Percentiles rank a stretch among this genome's conserved stretches.
These are phyloP conservation scores for Draba incana DNA, from an alignment of 345 rosid species.

Conservation along the genomic window DNA sequence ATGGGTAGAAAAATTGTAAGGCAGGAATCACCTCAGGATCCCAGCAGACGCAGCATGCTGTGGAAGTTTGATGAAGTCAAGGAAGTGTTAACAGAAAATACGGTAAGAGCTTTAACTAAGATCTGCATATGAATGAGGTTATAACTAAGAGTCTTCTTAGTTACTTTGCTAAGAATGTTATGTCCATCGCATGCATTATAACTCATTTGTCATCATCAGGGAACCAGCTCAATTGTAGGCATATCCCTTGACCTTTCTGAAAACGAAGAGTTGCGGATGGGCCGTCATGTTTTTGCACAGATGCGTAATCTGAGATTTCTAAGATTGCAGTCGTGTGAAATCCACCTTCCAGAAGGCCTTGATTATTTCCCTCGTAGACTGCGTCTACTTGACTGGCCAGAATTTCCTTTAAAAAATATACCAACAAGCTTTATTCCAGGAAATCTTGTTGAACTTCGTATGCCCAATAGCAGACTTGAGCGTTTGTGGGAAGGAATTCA, in stretches of 20 bases:
- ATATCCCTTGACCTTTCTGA: slow-evolving; percentile 15
- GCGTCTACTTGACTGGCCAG: neutral
- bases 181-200: neutral
- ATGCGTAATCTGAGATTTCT: neutral
- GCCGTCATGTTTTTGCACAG: neutral
- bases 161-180: too few relatives aligned
- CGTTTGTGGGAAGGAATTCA: neutral
- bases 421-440: neutral
- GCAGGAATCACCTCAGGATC: slow-evolving; percentile 36
- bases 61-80: slow-evolving; percentile 31
- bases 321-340: neutral
- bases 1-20: slow-evolving; percentile 42
- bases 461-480: neutral
- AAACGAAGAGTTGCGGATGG: neutral
- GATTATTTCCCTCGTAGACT: neutral
- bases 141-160: too few relatives aligned
- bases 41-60: slow-evolving; percentile 37
- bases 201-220: slow-evolving; percentile 12
- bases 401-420: neutral
- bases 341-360: slow-evolving; percentile 11
- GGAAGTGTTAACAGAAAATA: slow-evolving; percentile 29
- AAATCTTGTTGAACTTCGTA: neutral
- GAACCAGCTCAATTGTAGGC: slow-evolving; percentile 12
- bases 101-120: slow-evolving; percentile 13
- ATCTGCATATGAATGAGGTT: too few relatives aligned